These are phyloP conservation scores for Recurvomyces mirabilis DNA, from an alignment of 495 filamentous ascomycete genomes.

Conservation along the genomic window DNA sequence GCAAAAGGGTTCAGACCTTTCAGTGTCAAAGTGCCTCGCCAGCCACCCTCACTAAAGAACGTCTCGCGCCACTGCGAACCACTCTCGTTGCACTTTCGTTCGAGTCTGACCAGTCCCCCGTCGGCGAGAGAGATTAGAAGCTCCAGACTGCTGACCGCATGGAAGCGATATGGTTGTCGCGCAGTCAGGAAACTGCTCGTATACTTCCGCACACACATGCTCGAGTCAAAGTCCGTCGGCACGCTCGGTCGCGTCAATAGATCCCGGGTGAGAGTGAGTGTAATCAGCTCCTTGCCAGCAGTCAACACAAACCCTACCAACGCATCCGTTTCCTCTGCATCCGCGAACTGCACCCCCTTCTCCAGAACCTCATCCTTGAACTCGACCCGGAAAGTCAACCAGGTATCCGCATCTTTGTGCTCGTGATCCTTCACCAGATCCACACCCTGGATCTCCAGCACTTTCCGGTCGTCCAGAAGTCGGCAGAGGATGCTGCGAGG, in stretches of 20 bases:
- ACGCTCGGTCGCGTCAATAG: slow-evolving; percentile 9
- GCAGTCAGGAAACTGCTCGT: slow-evolving; percentile 60
- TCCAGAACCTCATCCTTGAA: slow-evolving; percentile 62
- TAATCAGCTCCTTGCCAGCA: slow-evolving; percentile 62
- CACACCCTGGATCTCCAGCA: slow-evolving; percentile 70
- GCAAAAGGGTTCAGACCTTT: slow-evolving; percentile 62
- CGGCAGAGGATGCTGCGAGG: slow-evolving; percentile 86
- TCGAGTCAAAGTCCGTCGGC: slow-evolving; percentile 69
- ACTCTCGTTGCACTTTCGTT: slow-evolving; percentile 52
- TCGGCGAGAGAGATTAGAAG: slow-evolving; percentile 72
- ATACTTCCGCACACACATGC: slow-evolving; percentile 57
- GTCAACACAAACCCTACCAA: slow-evolving; percentile 70
- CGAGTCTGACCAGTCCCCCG: slow-evolving; percentile 66
- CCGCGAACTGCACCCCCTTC: slow-evolving; percentile 68
- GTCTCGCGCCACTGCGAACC: slow-evolving; percentile 67
- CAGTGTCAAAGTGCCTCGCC: slow-evolving; percentile 50
- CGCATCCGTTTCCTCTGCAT: slow-evolving; percentile 64
- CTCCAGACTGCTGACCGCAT: slow-evolving; percentile 58
- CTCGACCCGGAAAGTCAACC: slow-evolving; percentile 59
- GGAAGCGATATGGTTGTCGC: slow-evolving; percentile 68
- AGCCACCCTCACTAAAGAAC: slow-evolving; percentile 66
- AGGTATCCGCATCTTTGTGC: slow-evolving; percentile 40
- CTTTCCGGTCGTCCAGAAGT: slow-evolving; percentile 64
- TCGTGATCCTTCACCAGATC: slow-evolving; percentile 64
- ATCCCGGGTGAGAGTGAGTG: slow-evolving; percentile 46